These are phyloP conservation scores for Penicillium sp. DNA, from an alignment of 2,329 filamentous ascomycete species.

Conservation along the genomic window DNA sequence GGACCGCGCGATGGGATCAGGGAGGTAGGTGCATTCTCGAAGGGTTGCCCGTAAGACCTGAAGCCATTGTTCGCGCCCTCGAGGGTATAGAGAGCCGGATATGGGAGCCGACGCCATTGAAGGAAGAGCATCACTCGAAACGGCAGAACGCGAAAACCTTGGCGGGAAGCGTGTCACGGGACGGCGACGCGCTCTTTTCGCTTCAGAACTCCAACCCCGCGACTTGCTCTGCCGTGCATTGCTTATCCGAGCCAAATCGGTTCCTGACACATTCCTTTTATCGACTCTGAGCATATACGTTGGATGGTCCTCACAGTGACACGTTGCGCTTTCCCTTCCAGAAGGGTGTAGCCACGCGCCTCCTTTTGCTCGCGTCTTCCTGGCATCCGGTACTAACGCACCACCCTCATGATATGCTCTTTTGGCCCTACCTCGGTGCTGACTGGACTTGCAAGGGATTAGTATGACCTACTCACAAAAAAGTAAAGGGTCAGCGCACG, in stretches of 20 bases:
- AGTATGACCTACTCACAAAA: slow-evolving; percentile 42
- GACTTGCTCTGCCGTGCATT: slow-evolving; percentile 21
- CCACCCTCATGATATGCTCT: slow-evolving; percentile 15
- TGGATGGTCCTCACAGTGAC: slow-evolving; percentile 17
- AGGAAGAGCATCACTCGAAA: slow-evolving; percentile 12
- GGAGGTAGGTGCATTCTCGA: slow-evolving; percentile 60
- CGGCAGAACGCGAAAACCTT: slow-evolving; percentile 27
- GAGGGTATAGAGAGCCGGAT: slow-evolving; percentile 2
- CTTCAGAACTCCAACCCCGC: slow-evolving; percentile 20
- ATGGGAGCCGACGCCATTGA: slow-evolving; percentile 24
- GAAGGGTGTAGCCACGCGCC: slow-evolving; percentile 32
- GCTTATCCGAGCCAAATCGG: slow-evolving; percentile 11
- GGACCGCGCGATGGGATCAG: slow-evolving; percentile 53
- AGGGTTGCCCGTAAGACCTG: slow-evolving; percentile 57
- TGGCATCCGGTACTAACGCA: slow-evolving; percentile 23
- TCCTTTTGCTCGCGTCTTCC: slow-evolving; percentile 30
- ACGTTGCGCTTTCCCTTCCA: slow-evolving; percentile 21
- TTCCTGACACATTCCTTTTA: slow-evolving; percentile 14
- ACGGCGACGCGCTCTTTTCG: slow-evolving; percentile 23
- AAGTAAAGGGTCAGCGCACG: slow-evolving; percentile 39
- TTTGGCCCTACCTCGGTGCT: slow-evolving; percentile 8
- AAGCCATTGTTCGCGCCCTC: slow-evolving; percentile 28
- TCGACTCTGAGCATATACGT: not conserved
- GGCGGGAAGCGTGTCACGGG: slow-evolving; percentile 23
- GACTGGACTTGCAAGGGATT: slow-evolving; percentile 1